Evolutionary conservation across 75 land plant genomes (phyloP), one percentile per base, ranked within the genome.

Genomic region (Picea glauca): DNA sequence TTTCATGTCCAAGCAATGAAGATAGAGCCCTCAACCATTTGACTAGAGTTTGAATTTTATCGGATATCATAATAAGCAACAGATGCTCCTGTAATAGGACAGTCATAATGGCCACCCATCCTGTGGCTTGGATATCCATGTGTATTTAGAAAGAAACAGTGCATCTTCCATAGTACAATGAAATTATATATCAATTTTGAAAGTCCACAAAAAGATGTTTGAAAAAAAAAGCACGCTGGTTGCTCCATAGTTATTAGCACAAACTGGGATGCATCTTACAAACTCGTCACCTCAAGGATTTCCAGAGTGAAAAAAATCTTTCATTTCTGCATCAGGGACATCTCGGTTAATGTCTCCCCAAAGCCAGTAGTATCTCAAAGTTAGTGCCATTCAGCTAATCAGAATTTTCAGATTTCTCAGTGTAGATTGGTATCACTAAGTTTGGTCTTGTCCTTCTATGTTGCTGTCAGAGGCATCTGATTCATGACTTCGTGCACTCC

Each of bases 401-500:
- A 26, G 14, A 11, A 23, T 63, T 63, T 11, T 13, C 13, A 13
- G 30, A 11, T 23, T 26, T 3, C 13, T 63, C 20, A 63, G 7
- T 30, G 23, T 26, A 11, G 65, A 0, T 63, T 63, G n/a, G 30
- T 63, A 63, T 63, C 23, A 23, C 30, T 12, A 63, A 26, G 30
- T 31, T 63, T 63, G 63, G 65, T 23, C 65, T 31, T 63, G 54
- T 8, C 9, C 32, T 63, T 23, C 3, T 23, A 23, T 63, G 65
- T 63, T 63, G 31, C 65, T 63, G 30, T 63, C 65, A 63, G 30
- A 63, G 65, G 31, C 65, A 63, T 63, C 31, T 23, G 65, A 63
- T 23, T 63, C 65, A 26, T 26, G 65, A 31, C 65, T 63, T 31
- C 14, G 30, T 63, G 65, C 30, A 31, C 31, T 63, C 62, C 70